A percentile compares a stretch with the other conserved stretches of the same genome.
Conservation (phyloP, 2,329 filamentous ascomycete species). For the Trichoderma koningiopsis region DNA sequence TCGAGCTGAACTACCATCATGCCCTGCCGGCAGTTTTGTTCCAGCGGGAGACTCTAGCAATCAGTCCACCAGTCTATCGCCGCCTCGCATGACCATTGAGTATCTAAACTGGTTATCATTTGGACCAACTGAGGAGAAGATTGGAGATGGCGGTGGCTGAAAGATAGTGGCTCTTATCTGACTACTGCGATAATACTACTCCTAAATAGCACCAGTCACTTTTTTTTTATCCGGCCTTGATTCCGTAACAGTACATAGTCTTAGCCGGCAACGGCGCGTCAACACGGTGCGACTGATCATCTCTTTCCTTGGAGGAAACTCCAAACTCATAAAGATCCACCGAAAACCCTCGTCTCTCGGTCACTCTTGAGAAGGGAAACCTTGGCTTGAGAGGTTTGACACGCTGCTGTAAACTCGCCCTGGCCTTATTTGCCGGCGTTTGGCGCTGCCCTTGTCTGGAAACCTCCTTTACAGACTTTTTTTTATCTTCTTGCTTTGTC, state of each 20-base stretch:
- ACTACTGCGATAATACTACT: neutral
- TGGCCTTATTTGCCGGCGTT: neutral
- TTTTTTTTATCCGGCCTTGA: neutral
- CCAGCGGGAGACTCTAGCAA: neutral
- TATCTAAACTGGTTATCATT: neutral
- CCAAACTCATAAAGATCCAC: conserved; percentile 20
- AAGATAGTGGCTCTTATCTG: conserved; percentile 8
- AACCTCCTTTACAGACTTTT: neutral
- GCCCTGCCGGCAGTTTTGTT: neutral
- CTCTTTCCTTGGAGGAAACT: neutral
- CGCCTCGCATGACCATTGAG: neutral
- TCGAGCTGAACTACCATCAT: neutral
- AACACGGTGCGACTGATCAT: neutral
- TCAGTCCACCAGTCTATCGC: neutral
- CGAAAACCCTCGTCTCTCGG: neutral
- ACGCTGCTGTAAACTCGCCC: neutral
- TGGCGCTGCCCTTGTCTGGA: neutral
- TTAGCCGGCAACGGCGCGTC: conserved; percentile 2
- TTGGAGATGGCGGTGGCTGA: conserved; percentile 11
- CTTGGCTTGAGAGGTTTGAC: neutral
- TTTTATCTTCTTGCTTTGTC: neutral
- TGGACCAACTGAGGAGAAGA: neutral
- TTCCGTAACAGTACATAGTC: neutral
- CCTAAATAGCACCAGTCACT: neutral
- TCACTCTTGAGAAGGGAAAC: neutral